Conservation (phyloP, 2,329 filamentous ascomycete species). For the Penicillium sp. region DNA sequence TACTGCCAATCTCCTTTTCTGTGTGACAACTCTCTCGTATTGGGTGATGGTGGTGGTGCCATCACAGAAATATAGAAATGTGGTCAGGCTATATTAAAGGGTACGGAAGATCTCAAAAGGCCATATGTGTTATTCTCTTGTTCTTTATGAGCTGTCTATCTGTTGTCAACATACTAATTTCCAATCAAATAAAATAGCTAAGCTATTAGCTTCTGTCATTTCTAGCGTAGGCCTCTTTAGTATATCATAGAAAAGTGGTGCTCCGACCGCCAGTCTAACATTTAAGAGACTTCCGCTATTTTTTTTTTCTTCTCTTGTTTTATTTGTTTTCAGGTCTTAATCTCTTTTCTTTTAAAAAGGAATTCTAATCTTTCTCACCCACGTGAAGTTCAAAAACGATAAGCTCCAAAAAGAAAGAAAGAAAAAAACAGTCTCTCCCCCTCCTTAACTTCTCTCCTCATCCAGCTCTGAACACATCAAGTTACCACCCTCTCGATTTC, state of each 20-base stretch:
- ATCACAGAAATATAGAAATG: no score
- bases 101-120: no score
- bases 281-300: not conserved
- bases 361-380: not conserved
- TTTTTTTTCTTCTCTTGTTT: not conserved
- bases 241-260: not conserved
- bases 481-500: slow-evolving; percentile 3
- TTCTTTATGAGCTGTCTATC: no score
- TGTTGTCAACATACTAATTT: no score
- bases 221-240: no score
- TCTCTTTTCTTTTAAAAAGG: not conserved
- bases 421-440: not conserved
- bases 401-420: slow-evolving; percentile 1
- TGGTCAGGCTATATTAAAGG: no score
- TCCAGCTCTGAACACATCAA: not conserved
- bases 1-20: no score
- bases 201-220: no score
- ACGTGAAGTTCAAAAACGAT: slow-evolving; percentile 2
- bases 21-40: no score
- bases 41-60: no score
- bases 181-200: no score
- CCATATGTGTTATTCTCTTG: no score
- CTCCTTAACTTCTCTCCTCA: not conserved
- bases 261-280: slow-evolving; percentile 3
- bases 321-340: not conserved